Evolutionary conservation across 768 basidiomycete genomes (phyloP), one percentile per base, ranked within the genome.

Genomic region (Kwoniella newhampshirensis): DNA sequence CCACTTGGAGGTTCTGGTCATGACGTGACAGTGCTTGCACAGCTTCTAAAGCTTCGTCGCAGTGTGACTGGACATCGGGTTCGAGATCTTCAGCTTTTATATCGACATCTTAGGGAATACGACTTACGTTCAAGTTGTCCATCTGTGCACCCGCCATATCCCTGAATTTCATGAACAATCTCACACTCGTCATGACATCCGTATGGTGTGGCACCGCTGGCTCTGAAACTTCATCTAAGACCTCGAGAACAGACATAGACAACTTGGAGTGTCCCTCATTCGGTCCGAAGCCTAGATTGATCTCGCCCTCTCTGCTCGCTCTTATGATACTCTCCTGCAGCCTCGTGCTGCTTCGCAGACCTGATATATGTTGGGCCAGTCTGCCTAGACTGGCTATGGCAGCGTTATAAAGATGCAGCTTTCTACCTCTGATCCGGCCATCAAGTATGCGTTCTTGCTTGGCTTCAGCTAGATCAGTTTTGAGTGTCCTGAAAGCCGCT

Each of bases 291-390:
- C 65, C 62, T 11, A 65, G 51, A 28, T 48, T 54, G 50, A 68
- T 62, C 35, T 53, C 64, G 1, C 68, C 70, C 28, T 68, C 70
- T 40, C 49, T 52, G 18, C 44, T 61, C 1, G 87, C 87, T 63
- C 82, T 82, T 13, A 87, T 83, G 26, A 97, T 75, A 46, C 93
- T 89, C 59, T 87, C 85, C 71, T 97, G 92, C 32, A 98, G 75
- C 30, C 83, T 82, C 6, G 87, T 90, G 1, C 91, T 88, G 55
- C 88, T 86, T 44, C 94, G 78, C 57, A 98, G 79, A 23, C 94
- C 92, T 54, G 87, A 92, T 36, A 99, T 77, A 78, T 98, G 93
- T 70, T 99, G 94, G 0, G 90, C 96, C 4, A 99, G 82, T 17
- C 91, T 80, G 57, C 88, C 93, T 66, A 99, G 80, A 66, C 86